phyloP scores from a whole-genome alignment of 805 yeast species.

The Pichia nanzhaoensis region DNA sequence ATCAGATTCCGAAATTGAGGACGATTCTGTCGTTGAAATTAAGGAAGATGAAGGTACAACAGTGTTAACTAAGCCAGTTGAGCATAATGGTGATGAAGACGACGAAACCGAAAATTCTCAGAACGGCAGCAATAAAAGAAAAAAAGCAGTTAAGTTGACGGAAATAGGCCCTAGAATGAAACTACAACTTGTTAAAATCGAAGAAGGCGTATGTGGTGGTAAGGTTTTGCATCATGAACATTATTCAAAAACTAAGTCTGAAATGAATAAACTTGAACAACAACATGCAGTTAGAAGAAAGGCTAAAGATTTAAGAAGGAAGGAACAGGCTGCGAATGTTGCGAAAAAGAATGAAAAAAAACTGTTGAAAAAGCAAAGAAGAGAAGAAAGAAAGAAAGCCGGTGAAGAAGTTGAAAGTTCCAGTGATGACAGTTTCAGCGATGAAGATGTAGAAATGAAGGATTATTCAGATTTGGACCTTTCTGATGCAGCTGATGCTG shows the following conservation, averaged over 20 bases:
- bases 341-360: slow-evolving; percentile 66
- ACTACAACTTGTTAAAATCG: slow-evolving; percentile 73
- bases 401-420: slow-evolving; percentile 30
- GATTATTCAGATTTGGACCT: slow-evolving; percentile 17
- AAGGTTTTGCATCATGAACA: slow-evolving; percentile 79
- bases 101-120: slow-evolving; percentile 10
- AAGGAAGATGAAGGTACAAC: slow-evolving; percentile 23
- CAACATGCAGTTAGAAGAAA: slow-evolving; percentile 55
- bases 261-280: slow-evolving; percentile 55
- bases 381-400: slow-evolving; percentile 33
- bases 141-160: slow-evolving; percentile 84
- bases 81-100: too few species aligned
- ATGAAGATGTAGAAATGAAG: slow-evolving; percentile 24
- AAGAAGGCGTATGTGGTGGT: slow-evolving; percentile 86
- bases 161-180: slow-evolving; percentile 90
- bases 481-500: slow-evolving; percentile 17
- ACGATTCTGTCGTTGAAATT: slow-evolving; percentile 73
- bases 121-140: slow-evolving; percentile 31
- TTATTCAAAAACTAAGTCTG: slow-evolving; percentile 55
- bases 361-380: slow-evolving; percentile 65
- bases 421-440: slow-evolving; percentile 12
- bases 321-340: slow-evolving; percentile 73
- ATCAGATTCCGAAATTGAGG: slow-evolving; percentile 91
- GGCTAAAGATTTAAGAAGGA: slow-evolving; percentile 64
- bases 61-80: slow-evolving; percentile 18